Conservation (phyloP, 768 basidiomycete species). For the Amanita phalloides region DNA sequence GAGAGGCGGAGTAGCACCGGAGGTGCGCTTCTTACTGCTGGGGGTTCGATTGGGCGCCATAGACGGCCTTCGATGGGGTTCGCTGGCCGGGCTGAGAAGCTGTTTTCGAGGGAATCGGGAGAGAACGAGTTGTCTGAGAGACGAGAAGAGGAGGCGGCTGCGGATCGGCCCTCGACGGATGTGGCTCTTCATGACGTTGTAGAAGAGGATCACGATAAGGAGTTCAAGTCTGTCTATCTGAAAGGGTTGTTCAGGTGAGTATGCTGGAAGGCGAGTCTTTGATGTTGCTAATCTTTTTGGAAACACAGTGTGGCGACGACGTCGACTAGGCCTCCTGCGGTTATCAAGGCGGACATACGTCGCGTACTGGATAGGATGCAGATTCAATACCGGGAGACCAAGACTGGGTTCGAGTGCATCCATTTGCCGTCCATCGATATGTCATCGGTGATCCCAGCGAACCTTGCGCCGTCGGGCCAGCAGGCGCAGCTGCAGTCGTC, state of each 20-base stretch:
- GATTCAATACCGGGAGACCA: constrained; percentile 86
- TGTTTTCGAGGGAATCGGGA: constrained; percentile 42
- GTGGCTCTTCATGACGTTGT: constrained; percentile 31
- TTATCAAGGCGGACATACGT: constrained; percentile 77
- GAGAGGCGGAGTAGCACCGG: constrained; percentile 73
- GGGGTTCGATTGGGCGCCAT: constrained; percentile 55
- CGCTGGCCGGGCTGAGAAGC: constrained; percentile 28
- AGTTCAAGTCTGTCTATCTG: constrained; percentile 89
- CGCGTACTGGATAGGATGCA: constrained; percentile 90
- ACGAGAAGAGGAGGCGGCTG: constrained; percentile 27
- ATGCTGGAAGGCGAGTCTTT: constrained; percentile 1
- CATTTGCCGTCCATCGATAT: constrained; percentile 92
- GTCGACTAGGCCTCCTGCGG: constrained; percentile 73
- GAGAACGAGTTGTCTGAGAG: constrained; percentile 36
- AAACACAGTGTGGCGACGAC: constrained; percentile 83
- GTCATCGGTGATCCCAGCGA: constrained; percentile 41
- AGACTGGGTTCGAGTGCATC: constrained; percentile 91
- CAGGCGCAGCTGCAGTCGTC: constrained; percentile 30
- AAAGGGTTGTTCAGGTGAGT: constrained; percentile 90
- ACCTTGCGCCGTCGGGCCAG: constrained; percentile 9
- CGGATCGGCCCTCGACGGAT: constrained; percentile 16
- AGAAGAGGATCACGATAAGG: constrained; percentile 44
- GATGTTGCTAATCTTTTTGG: constrained; percentile 4
- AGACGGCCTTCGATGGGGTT: constrained; percentile 66
- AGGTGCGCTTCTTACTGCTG: constrained; percentile 37